These are phyloP conservation scores for Cladophialophora exuberans DNA, from an alignment of 2,329 filamentous ascomycete species.

Conservation along the genomic window DNA sequence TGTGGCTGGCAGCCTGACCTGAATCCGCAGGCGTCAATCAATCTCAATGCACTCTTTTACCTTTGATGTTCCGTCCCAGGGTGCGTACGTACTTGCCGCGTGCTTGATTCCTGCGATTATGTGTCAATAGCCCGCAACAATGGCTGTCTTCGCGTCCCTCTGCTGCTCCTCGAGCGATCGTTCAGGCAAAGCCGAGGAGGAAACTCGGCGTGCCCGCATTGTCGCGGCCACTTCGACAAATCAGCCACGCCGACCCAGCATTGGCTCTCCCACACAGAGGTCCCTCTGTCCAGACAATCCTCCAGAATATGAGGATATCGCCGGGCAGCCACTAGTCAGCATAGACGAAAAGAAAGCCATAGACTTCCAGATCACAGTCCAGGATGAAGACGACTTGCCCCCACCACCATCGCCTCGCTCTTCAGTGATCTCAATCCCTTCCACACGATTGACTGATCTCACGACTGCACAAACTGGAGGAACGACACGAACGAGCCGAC, in stretches of 20 bases:
- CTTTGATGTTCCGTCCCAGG: background rate
- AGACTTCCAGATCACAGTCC: conserved; percentile 4
- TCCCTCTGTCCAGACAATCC: conserved; percentile 16
- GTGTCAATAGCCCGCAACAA: background rate
- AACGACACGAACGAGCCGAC: conserved; percentile 10
- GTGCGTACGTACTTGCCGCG: too few relatives aligned
- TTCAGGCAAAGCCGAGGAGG: conserved; percentile 17
- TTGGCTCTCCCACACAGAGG: conserved; percentile 7
- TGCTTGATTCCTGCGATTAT: background rate
- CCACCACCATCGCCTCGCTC: conserved; percentile 27
- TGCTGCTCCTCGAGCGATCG: conserved; percentile 20
- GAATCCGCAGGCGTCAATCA: background rate
- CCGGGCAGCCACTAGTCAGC: conserved; percentile 5
- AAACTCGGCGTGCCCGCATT: conserved; percentile 26
- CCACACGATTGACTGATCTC: conserved; percentile 29
- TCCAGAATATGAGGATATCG: conserved; percentile 24
- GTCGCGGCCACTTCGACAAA: conserved; percentile 20
- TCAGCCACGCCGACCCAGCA: background rate
- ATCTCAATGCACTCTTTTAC: background rate
- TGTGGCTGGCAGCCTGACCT: conserved; percentile 1
- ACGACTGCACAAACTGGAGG: conserved; percentile 28
- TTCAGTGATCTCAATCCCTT: conserved; percentile 30
- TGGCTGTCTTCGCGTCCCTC: conserved; percentile 11
- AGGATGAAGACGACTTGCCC: conserved; percentile 8
- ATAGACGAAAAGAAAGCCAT: conserved; percentile 24